Conservation (phyloP, 495 filamentous ascomycete genomes). For the Hapsidospora chrysogenum region DNA sequence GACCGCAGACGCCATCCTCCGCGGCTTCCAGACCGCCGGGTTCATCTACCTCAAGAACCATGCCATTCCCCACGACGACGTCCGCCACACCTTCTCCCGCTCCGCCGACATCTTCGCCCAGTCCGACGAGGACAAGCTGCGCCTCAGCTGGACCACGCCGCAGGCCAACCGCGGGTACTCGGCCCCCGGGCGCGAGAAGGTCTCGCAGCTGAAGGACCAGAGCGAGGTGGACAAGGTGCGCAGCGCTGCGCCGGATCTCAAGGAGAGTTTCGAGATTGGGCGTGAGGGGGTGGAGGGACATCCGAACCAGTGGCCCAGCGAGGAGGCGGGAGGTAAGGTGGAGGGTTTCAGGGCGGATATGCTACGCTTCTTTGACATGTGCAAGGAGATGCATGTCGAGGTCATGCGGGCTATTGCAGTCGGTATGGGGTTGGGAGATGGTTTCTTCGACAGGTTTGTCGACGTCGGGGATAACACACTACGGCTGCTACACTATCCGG, state of each 20-base stretch:
- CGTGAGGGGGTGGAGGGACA: conserved; percentile 46
- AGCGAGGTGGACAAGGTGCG: conserved; percentile 42
- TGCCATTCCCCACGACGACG: conserved; percentile 42
- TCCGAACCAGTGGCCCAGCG: conserved; percentile 70
- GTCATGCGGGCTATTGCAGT: conserved; percentile 83
- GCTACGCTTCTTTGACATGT: conserved; percentile 52
- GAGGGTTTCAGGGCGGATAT: conserved; percentile 54
- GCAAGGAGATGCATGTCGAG: conserved; percentile 56
- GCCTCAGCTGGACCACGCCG: conserved; percentile 51
- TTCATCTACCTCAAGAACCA: conserved; percentile 84
- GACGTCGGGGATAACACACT: conserved; percentile 69
- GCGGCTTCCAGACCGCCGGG: conserved; percentile 70
- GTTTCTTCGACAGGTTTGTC: conserved; percentile 65
- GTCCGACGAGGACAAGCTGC: conserved; percentile 51
- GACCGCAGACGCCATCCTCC: conserved; percentile 46
- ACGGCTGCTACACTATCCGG: conserved; percentile 78
- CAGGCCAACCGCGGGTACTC: conserved; percentile 68
- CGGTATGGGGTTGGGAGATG: conserved; percentile 55
- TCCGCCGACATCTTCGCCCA: conserved; percentile 60
- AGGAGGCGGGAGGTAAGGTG: conserved; percentile 42
- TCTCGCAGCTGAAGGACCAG: conserved; percentile 37
- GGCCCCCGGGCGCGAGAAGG: conserved; percentile 61
- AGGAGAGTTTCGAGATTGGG: conserved; percentile 76
- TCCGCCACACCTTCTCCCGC: conserved; percentile 45
- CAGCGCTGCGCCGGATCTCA: conserved; percentile 51